A percentile compares a stretch with the other conserved stretches of the same genome.
phyloP scores from a whole-genome alignment of 2,329 filamentous ascomycete species.

The Cercospora sp. region DNA sequence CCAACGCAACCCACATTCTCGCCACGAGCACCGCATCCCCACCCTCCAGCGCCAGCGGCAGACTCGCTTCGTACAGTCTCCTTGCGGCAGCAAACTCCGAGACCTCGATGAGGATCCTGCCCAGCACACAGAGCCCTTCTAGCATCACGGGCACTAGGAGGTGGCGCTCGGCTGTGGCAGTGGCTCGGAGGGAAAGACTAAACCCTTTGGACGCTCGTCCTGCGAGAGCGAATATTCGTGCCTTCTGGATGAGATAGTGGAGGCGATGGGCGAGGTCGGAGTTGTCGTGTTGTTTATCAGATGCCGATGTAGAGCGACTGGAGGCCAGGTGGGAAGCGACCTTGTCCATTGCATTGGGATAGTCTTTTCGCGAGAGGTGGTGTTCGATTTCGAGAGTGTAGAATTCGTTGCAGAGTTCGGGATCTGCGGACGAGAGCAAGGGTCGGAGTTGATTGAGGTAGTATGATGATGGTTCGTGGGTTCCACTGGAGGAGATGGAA shows the following conservation, averaged over 20 bases:
- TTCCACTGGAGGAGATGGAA: conserved; percentile 45
- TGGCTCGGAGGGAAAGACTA: conserved; percentile 72
- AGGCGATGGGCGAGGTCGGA: conserved; percentile 66
- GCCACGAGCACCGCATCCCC: conserved; percentile 64
- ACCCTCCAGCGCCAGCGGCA: conserved; percentile 73
- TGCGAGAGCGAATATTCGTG: conserved; percentile 65
- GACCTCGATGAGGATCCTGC: conserved; percentile 67
- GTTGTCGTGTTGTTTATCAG: not conserved
- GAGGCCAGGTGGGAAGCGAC: conserved; percentile 53
- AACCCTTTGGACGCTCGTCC: conserved; percentile 73
- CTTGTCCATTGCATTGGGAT: conserved; percentile 52
- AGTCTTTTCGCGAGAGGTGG: conserved; percentile 48
- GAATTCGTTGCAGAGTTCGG: conserved; percentile 61
- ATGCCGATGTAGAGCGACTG: not conserved
- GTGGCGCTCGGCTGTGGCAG: conserved; percentile 69
- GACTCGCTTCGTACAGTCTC: conserved; percentile 64
- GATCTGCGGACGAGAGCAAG: conserved; percentile 47
- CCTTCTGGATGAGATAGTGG: conserved; percentile 71
- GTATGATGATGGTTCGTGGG: conserved; percentile 58
- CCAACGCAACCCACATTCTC: conserved; percentile 67
- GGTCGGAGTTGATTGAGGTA: conserved; percentile 59
- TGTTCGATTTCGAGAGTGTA: conserved; percentile 62
- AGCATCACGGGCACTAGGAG: conserved; percentile 70
- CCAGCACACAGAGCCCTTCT: conserved; percentile 67
- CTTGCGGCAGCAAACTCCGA: conserved; percentile 68